Evolutionary conservation across 1,284 basidiomycete genomes (phyloP).

Genomic region (Ustilago tritici): DNA sequence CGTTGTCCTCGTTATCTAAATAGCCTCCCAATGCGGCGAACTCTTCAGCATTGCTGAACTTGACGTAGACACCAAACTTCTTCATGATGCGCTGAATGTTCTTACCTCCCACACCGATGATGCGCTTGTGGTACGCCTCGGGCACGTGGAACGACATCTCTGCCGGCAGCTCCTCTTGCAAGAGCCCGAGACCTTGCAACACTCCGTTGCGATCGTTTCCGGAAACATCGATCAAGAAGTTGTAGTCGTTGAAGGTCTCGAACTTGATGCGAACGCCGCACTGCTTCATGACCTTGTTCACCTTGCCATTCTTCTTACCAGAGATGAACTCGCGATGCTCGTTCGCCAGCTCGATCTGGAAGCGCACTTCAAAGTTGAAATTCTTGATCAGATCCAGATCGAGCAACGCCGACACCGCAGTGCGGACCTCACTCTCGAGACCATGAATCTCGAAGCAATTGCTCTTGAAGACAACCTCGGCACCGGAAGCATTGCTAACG

Average conservation of each 20-base stretch:
- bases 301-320: slow-evolving; percentile 71
- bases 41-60: slow-evolving; percentile 98
- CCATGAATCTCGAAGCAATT: slow-evolving; percentile 98
- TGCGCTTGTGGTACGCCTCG: slow-evolving; percentile 97
- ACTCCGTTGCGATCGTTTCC: slow-evolving; percentile 75
- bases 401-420: slow-evolving; percentile 85
- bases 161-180: slow-evolving; percentile 97
- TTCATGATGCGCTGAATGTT: slow-evolving; percentile 99
- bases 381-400: slow-evolving; percentile 91
- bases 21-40: slow-evolving; percentile 94
- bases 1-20: slow-evolving; percentile 97
- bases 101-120: slow-evolving; percentile 97
- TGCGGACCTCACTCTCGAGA: slow-evolving; percentile 89
- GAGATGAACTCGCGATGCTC: slow-evolving; percentile 96
- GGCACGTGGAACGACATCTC: slow-evolving; percentile 99
- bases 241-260: slow-evolving; percentile 98
- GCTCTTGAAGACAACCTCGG: slow-evolving; percentile 95
- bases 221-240: slow-evolving; percentile 90
- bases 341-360: slow-evolving; percentile 97
- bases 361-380: slow-evolving; percentile 96
- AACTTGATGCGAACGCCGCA: slow-evolving; percentile 95
- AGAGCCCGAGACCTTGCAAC: slow-evolving; percentile 85
- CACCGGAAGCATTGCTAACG: slow-evolving; percentile 86
- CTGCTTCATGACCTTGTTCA: slow-evolving; percentile 73
- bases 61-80: slow-evolving; percentile 98